Percentiles rank a stretch among this genome's conserved stretches.
Conservation (phyloP, 177 flowering plant genomes). For the Vitis hybrid region DNA sequence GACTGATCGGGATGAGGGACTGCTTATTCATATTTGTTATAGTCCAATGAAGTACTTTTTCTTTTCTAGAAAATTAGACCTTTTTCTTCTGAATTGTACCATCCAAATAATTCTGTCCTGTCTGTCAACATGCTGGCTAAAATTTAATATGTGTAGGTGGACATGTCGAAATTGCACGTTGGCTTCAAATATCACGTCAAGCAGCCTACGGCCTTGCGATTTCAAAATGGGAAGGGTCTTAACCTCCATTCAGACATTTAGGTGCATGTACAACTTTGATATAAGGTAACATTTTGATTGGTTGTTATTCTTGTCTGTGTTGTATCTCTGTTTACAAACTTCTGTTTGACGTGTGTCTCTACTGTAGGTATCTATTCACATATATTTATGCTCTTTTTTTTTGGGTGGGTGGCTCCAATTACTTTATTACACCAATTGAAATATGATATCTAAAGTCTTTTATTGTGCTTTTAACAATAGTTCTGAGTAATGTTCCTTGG, state of each 20-base stretch:
- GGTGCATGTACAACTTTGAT: constrained; percentile 68
- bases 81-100: background rate
- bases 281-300: constrained; percentile 45
- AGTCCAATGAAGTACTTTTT: constrained; percentile 77
- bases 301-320: background rate
- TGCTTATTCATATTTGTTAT: constrained; percentile 79
- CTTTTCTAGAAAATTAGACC: background rate
- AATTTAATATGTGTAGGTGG: constrained; percentile 54
- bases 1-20: constrained; percentile 48
- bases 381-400: background rate
- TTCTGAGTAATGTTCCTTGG: no score
- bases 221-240: constrained; percentile 85
- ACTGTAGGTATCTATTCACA: background rate
- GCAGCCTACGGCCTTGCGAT: constrained; percentile 79
- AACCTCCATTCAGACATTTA: constrained; percentile 60
- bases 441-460: no score
- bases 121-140: background rate
- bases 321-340: background rate
- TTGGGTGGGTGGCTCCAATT: no score
- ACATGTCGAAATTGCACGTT: constrained; percentile 65
- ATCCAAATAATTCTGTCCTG: background rate
- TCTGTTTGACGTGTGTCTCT: background rate
- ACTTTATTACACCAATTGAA: no score
- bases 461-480: no score
- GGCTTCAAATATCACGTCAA: constrained; percentile 63